Evolutionary conservation across 1,139 yeast species (phyloP).

Genomic region (Candida sp.): DNA sequence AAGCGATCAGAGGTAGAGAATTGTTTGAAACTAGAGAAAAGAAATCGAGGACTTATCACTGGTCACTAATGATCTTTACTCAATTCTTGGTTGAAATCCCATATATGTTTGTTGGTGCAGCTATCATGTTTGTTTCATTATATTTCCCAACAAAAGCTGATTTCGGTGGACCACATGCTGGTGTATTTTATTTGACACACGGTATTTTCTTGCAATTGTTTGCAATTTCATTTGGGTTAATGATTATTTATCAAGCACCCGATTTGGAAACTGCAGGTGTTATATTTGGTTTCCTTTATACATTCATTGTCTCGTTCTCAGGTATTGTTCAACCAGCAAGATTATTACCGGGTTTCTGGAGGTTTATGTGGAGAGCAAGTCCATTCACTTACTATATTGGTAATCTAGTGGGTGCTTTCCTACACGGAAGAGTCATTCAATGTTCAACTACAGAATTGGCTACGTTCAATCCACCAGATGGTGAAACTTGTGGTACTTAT

Average conservation of each 20-base stretch:
- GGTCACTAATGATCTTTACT: slow-evolving; percentile 52
- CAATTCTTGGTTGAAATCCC: slow-evolving; percentile 56
- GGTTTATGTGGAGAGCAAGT: slow-evolving; percentile 60
- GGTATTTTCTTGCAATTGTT: slow-evolving; percentile 53
- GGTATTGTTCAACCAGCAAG: slow-evolving; percentile 60
- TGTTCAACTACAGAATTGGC: slow-evolving; percentile 53
- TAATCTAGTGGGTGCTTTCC: slow-evolving; percentile 48
- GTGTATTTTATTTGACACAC: slow-evolving; percentile 48
- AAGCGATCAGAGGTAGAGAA: slow-evolving; percentile 52
- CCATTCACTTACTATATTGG: slow-evolving; percentile 70
- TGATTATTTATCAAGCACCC: slow-evolving; percentile 56
- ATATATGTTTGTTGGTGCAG: slow-evolving; percentile 49
- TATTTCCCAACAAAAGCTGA: slow-evolving; percentile 58
- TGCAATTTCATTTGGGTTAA: slow-evolving; percentile 51
- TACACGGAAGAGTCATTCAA: slow-evolving; percentile 52
- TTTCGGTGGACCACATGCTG: slow-evolving; percentile 48
- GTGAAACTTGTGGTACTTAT: slow-evolving; percentile 57
- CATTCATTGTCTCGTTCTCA: slow-evolving; percentile 55
- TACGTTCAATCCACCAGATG: slow-evolving; percentile 53
- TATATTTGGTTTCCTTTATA: slow-evolving; percentile 47
- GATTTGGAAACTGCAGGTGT: slow-evolving; percentile 63
- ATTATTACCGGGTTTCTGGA: slow-evolving; percentile 69
- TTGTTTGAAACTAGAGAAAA: slow-evolving; percentile 62
- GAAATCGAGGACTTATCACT: slow-evolving; percentile 63
- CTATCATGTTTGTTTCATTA: slow-evolving; percentile 49